Conservation (phyloP, 2,329 filamentous ascomycete species). For the Aspergillus chevalieri region DNA sequence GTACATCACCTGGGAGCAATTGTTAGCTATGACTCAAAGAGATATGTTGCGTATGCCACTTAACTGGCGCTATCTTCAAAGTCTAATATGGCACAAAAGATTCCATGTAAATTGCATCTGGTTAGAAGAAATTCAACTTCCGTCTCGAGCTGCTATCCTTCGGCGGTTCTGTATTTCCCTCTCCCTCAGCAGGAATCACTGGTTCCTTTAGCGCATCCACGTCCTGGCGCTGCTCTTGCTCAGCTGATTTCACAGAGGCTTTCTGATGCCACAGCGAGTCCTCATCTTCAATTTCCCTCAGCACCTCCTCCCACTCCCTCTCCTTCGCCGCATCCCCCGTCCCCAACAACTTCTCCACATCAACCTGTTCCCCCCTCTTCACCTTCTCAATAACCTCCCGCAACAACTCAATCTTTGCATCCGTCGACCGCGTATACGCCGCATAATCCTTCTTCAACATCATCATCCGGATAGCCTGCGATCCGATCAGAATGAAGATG, state of each 20-base stretch:
- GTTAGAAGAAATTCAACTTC: conserved; percentile 27
- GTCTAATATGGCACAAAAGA: no score
- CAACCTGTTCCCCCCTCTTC: conserved; percentile 56
- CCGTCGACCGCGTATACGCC: conserved; percentile 67
- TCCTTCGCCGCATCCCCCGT: conserved; percentile 71
- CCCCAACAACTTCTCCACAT: conserved; percentile 76
- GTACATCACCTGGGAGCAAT: no score
- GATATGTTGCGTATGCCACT: neutral
- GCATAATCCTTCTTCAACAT: conserved; percentile 68
- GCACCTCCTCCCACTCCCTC: conserved; percentile 72
- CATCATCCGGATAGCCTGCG: conserved; percentile 91
- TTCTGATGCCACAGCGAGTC: conserved; percentile 34
- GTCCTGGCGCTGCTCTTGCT: conserved; percentile 4
- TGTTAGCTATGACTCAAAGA: neutral
- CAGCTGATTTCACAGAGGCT: conserved; percentile 7
- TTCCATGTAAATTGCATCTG: neutral
- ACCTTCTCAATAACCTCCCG: conserved; percentile 54
- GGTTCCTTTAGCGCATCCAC: conserved; percentile 10
- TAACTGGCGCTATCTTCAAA: neutral
- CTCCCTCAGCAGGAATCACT: conserved; percentile 6
- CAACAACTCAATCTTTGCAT: conserved; percentile 70
- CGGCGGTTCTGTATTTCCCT: conserved; percentile 7
- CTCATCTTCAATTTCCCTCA: conserved; percentile 36
- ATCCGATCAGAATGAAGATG: conserved; percentile 82
- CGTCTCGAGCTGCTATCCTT: conserved; percentile 13